Evolutionary conservation across 176 grass and related monocot species (phyloP), one percentile per base, ranked within the genome.

Genomic region (Avena eriantha): DNA sequence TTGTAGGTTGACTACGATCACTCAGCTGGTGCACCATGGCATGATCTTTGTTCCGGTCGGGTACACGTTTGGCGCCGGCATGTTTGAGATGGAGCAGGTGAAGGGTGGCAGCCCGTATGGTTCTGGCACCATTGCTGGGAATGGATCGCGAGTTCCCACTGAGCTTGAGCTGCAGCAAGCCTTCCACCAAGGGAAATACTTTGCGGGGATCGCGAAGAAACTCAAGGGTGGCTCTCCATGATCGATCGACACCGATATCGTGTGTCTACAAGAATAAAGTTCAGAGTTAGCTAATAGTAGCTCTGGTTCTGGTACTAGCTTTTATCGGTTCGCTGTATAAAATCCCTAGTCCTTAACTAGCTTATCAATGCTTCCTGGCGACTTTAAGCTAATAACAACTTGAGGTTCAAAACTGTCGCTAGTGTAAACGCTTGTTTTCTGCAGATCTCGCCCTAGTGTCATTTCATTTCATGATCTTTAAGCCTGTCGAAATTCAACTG

Each of bases 11-110:
- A 93, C 89, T 8, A 80, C 89, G 15, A 88, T 96, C 43, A 96
- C 94, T 49, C 92, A 96, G 33, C 87, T 96, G 61, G 85, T n/a
- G 21, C 94, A 93, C 16, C 94, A 96, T 31, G 94, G 94, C 24
- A 93, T 96, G 89, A 84, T 96, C 72, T 96, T 96, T 64, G 94
- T 96, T 18, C 91, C 94, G 19, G 84, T 96, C 0, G 91, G 94
- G 49, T 96, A 96, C 89, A 96, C 91, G n/a, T 96, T 91, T 58
- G 91, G 94, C 10, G 79, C 89, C 7, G 87, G 89, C 33, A 93
- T 96, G 94, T 96, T 93, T 72, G 94, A 96, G 77, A 92, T 88
- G 85, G 87, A 60, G 31, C 21, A 86, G 73, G 76, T 92, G 46
- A 93, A 93, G 59, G 94, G 94, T 45, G 94, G 94, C 7, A 89